Evolutionary conservation across 108 stramenopile species (phyloP), one percentile per base, ranked within the genome.

Genomic region (Skeletonema potamos): DNA sequence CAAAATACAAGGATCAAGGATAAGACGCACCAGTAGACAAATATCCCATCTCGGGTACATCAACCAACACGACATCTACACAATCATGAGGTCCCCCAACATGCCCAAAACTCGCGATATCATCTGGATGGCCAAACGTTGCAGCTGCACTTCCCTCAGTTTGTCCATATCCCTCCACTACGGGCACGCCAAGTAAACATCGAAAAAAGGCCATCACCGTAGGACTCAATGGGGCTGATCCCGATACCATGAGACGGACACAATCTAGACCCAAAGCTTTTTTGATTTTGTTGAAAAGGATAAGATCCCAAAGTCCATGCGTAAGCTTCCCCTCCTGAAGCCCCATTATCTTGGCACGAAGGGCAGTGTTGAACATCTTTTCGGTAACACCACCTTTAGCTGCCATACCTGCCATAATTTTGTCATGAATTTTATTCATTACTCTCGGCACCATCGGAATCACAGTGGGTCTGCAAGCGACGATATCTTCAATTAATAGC

Each of bases 11-110:
- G 1, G 2, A 10, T 6, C 48, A 51, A 51, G 1, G 39, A 43
- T 72, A 12, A 57, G 37, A 75, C 86, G 82, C 58, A 77, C 76
- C 78, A 11, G 95, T 95, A 66, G 83, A 82, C 26, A 81, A 68
- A 82, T 98, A 98, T 46, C 96, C 98, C 97, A 99, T 97, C 48
- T 98, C 98, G 1, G 93, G 90, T 29, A 98, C 97, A 72, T 97
- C 88, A 44, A 85, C 84, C 62, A 99, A 84, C 13, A 89, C 86
- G 58, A 98, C 83, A 74, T 98, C 97, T 17, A 66, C 73, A 68
- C 87, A 86, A 54, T 87, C 86, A 51, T 77, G 78, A 11, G 97
- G 97, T 28, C 87, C 91, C 29, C 98, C 98, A 0, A 99, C 98
- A 85, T 99, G 97, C 11, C 98, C 98, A 10, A 83, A 79, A 33